Conservation (phyloP, 768 basidiomycete species). For the Rhodocollybia butyracea region DNA sequence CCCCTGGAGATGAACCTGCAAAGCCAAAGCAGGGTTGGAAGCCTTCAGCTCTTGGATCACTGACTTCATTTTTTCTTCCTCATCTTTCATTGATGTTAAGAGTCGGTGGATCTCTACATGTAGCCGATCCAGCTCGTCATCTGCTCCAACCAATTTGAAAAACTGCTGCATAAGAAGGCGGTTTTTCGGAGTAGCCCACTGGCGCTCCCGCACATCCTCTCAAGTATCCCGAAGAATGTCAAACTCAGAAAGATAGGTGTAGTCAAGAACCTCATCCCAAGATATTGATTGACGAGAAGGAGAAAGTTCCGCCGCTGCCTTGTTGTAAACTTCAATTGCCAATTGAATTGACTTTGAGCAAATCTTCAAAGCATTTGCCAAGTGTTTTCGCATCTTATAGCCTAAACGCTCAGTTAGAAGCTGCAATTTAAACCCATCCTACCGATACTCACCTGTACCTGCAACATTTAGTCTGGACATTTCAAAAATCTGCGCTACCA, state of each 20-base stretch:
- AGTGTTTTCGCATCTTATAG: slow-evolving; percentile 14
- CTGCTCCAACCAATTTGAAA: slow-evolving; percentile 13
- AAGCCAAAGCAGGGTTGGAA: not conserved
- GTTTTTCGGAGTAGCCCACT: not conserved
- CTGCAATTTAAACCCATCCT: not conserved
- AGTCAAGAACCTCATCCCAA: not conserved
- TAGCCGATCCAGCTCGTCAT: slow-evolving; percentile 15
- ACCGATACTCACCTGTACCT: slow-evolving; percentile 14
- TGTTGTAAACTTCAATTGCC: slow-evolving; percentile 12
- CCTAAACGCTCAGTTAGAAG: slow-evolving; percentile 10
- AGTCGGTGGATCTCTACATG: slow-evolving; percentile 17
- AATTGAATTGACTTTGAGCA: slow-evolving; percentile 12
- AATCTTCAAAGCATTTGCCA: slow-evolving; percentile 11
- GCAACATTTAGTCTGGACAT: slow-evolving; percentile 13
- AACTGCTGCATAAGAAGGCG: slow-evolving; percentile 7
- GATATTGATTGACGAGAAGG: not conserved
- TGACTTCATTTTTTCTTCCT: slow-evolving; percentile 9
- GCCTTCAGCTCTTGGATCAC: not conserved
- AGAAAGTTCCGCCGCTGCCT: slow-evolving; percentile 1
- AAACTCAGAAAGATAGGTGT: slow-evolving; percentile 1
- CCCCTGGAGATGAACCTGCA: not conserved
- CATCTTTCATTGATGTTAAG: slow-evolving; percentile 1
- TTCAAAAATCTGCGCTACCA: slow-evolving; percentile 17
- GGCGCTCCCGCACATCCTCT: not conserved
- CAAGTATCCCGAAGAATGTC: slow-evolving; percentile 3